A percentile compares a stretch with the other conserved stretches of the same genome.
Conservation (phyloP, 768 basidiomycete genomes). For the Suillus decipiens region DNA sequence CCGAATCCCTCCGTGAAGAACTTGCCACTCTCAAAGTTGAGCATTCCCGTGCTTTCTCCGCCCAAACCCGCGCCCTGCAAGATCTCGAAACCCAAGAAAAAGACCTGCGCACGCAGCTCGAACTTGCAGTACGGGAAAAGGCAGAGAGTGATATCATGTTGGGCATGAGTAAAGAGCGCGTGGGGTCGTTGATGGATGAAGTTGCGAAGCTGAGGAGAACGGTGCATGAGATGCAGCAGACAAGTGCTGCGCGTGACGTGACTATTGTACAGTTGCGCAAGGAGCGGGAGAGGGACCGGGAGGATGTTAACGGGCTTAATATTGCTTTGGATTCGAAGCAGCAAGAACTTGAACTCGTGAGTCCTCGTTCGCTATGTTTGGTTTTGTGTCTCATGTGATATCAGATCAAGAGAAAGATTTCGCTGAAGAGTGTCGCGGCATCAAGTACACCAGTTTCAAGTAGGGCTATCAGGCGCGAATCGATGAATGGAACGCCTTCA, state of each 20-base stretch:
- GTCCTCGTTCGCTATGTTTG: slow-evolving; percentile 27
- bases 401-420: slow-evolving; percentile 18
- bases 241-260: slow-evolving; percentile 84
- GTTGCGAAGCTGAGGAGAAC: slow-evolving; percentile 60
- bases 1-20: slow-evolving; percentile 56
- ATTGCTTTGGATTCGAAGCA: slow-evolving; percentile 94
- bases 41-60: slow-evolving; percentile 49
- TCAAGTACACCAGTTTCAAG: neutral
- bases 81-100: slow-evolving; percentile 13
- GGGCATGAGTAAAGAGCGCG: slow-evolving; percentile 49
- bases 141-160: slow-evolving; percentile 57
- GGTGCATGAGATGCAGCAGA: slow-evolving; percentile 71
- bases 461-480: slow-evolving; percentile 46
- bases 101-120: slow-evolving; percentile 38
- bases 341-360: slow-evolving; percentile 87
- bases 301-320: slow-evolving; percentile 82
- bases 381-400: neutral
- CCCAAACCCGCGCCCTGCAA: slow-evolving; percentile 42
- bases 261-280: slow-evolving; percentile 74
- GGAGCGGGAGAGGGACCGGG: slow-evolving; percentile 64
- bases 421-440: neutral
- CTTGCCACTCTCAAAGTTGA: slow-evolving; percentile 57
- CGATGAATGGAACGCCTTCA: slow-evolving; percentile 53
- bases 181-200: slow-evolving; percentile 54
- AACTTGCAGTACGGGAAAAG: slow-evolving; percentile 52